A percentile compares a stretch with the other conserved stretches of the same genome.
Conservation (phyloP, 1,139 yeast species). For the Suhomyces wounanorum region DNA sequence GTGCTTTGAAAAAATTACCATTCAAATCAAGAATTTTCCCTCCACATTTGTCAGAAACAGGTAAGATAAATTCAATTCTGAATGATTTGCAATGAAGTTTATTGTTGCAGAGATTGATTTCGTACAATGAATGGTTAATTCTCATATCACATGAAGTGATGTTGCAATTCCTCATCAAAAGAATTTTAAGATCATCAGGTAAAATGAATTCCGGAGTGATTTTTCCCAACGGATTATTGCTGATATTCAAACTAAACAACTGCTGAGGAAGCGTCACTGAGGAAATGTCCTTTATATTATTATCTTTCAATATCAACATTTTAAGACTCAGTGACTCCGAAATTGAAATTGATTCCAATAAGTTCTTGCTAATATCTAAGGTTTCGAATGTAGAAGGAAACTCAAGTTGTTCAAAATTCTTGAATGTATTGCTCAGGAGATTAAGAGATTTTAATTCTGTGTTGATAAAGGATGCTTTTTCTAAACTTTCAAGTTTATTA, state of each 20-base stretch:
- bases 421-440: constrained; percentile 13
- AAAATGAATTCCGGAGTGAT: constrained; percentile 10
- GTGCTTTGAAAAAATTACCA: constrained; percentile 16
- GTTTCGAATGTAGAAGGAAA: constrained; percentile 5
- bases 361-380: constrained; percentile 11
- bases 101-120: constrained; percentile 13
- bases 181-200: constrained; percentile 7
- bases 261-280: constrained; percentile 5
- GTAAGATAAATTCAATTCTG: background rate
- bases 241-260: constrained; percentile 8
- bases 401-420: constrained; percentile 1
- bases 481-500: constrained; percentile 9
- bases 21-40: constrained; percentile 12
- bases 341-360: constrained; percentile 4
- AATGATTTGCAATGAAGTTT: constrained; percentile 16
- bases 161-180: constrained; percentile 13
- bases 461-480: constrained; percentile 3
- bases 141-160: constrained; percentile 9
- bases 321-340: constrained; percentile 2
- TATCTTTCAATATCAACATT: constrained; percentile 11
- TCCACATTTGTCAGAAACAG: background rate
- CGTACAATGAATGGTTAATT: constrained; percentile 5
- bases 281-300: constrained; percentile 6
- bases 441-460: constrained; percentile 7
- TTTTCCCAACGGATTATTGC: constrained; percentile 9